Evolutionary conservation across 768 basidiomycete genomes (phyloP).

Genomic region (Tubosaeta brunneosetosa): DNA sequence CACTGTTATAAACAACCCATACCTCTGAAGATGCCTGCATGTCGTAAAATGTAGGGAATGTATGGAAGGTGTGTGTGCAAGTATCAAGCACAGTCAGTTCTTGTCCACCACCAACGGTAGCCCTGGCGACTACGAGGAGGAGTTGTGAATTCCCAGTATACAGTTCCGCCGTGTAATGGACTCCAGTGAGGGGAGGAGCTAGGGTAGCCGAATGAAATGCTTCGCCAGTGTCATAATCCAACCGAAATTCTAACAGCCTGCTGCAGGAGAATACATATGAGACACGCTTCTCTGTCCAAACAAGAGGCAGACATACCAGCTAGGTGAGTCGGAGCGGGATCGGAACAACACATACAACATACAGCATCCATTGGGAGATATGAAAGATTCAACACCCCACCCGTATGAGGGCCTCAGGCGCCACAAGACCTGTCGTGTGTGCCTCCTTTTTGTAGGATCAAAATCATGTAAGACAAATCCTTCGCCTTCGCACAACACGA

Average conservation of each 20-base stretch:
- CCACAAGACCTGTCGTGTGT: not conserved
- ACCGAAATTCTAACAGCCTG: not conserved
- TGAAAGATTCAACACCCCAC: not conserved
- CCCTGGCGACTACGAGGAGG: not conserved
- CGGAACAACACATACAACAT: not conserved
- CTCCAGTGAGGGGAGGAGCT: not conserved
- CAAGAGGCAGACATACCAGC: not conserved
- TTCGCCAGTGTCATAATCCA: slow-evolving; percentile 1
- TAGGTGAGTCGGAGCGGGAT: accelerated
- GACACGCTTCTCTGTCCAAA: no score
- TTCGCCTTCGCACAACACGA: not conserved
- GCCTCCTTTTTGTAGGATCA: not conserved
- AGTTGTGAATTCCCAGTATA: not conserved
- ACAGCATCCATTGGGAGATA: not conserved
- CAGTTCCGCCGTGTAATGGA: accelerated
- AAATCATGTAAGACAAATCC: not conserved
- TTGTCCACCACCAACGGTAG: no score
- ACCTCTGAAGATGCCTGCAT: not conserved
- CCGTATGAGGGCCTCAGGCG: accelerated
- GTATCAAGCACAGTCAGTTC: slow-evolving; percentile 1
- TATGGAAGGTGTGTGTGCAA: not conserved
- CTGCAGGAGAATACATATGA: not conserved
- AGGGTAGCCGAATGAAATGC: not conserved
- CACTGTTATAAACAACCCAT: not conserved
- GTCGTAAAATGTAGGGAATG: not conserved